Conservation (phyloP, 768 basidiomycete genomes). For the Pulveroboletus frians region DNA sequence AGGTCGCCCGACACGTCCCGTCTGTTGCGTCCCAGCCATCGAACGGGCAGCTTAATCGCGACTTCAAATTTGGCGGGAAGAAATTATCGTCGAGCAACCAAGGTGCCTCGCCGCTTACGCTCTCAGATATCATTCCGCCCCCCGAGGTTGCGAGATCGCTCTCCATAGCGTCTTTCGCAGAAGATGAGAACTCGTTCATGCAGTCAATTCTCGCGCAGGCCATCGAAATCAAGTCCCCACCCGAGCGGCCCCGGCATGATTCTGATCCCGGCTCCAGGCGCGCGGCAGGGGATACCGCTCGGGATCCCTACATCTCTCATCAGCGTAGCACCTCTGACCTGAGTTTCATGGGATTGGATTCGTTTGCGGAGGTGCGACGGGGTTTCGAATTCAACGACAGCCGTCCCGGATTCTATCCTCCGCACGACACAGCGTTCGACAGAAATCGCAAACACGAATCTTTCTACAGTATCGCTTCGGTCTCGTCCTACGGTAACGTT, state of each 20-base stretch:
- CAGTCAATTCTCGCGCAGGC: slow-evolving; percentile 52
- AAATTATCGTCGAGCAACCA: slow-evolving; percentile 13
- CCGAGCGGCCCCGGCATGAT: slow-evolving; percentile 33
- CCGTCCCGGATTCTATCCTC: slow-evolving; percentile 64
- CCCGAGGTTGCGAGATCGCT: slow-evolving; percentile 45
- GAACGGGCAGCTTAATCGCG: slow-evolving; percentile 61
- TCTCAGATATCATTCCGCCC: slow-evolving; percentile 75
- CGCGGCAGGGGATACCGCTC: slow-evolving; percentile 19
- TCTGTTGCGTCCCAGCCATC: slow-evolving; percentile 45
- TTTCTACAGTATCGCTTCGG: slow-evolving; percentile 66
- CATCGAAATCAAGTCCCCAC: slow-evolving; percentile 33
- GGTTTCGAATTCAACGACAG: slow-evolving; percentile 68
- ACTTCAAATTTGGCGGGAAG: slow-evolving; percentile 71
- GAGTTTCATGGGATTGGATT: slow-evolving; percentile 69
- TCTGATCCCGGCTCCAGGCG: slow-evolving; percentile 43
- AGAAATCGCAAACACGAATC: slow-evolving; percentile 52
- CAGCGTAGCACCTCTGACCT: slow-evolving; percentile 42
- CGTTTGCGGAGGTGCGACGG: slow-evolving; percentile 73
- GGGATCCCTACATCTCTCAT: slow-evolving; percentile 23
- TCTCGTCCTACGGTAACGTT: slow-evolving; percentile 73
- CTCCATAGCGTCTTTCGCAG: slow-evolving; percentile 40
- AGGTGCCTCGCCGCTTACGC: slow-evolving; percentile 37
- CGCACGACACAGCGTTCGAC: slow-evolving; percentile 35
- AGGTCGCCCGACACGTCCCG: slow-evolving; percentile 18
- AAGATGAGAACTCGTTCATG: slow-evolving; percentile 49